phyloP scores from a whole-genome alignment of 1,139 yeast species.

The Lodderomyces parapsilosis region DNA sequence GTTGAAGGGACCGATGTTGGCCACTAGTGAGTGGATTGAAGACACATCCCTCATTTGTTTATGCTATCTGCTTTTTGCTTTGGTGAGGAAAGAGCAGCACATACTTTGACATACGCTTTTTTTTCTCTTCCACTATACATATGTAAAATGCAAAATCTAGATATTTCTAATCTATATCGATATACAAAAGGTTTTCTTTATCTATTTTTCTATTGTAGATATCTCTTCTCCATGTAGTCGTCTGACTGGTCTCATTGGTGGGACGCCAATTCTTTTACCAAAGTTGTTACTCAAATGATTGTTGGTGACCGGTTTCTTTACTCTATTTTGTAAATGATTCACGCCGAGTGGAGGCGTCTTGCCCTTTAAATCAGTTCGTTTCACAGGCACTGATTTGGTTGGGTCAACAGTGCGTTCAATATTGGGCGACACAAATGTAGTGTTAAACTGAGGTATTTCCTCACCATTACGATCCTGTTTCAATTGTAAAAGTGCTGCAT shows the following conservation, averaged over 20 bases:
- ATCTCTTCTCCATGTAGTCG: slow-evolving; percentile 2
- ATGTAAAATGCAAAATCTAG: not conserved
- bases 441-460: slow-evolving; percentile 43
- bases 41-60: slow-evolving; percentile 14
- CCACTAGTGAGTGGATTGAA: slow-evolving; percentile 26
- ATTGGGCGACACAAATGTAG: slow-evolving; percentile 50
- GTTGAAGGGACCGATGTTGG: slow-evolving; percentile 39
- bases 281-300: slow-evolving; percentile 9
- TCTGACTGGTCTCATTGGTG: slow-evolving; percentile 5
- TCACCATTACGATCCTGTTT: slow-evolving; percentile 34
- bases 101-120: no score
- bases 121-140: not conserved
- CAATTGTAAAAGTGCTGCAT: slow-evolving; percentile 51
- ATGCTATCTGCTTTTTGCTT: no score
- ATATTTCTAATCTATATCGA: not conserved
- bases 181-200: not conserved
- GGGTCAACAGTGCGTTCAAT: slow-evolving; percentile 58
- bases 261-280: slow-evolving; percentile 15
- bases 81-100: not conserved
- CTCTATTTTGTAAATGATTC: slow-evolving; percentile 10
- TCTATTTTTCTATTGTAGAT: slow-evolving; percentile 1
- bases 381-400: slow-evolving; percentile 56
- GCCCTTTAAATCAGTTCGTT: slow-evolving; percentile 30
- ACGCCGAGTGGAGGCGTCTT: slow-evolving; percentile 19
- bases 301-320: slow-evolving; percentile 9